These are phyloP conservation scores for Starmerella potacharoeniae DNA, from an alignment of 805 yeast species.

Conservation along the genomic window DNA sequence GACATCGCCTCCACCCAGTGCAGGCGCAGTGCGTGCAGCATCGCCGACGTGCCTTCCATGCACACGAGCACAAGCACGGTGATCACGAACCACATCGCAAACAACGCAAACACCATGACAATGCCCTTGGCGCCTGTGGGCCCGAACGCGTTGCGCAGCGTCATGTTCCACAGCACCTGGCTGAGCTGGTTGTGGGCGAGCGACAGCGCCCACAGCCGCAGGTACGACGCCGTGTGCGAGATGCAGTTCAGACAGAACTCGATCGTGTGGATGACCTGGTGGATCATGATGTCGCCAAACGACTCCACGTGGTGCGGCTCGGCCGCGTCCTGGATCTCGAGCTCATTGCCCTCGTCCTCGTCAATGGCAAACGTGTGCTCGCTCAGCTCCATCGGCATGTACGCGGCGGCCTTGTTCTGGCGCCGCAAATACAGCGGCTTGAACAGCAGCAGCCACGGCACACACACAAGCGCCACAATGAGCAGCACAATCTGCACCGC, in stretches of 20 bases:
- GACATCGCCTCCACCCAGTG: slow-evolving; percentile 99
- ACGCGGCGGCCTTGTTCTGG: slow-evolving; percentile 39
- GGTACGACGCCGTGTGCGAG: slow-evolving; percentile 92
- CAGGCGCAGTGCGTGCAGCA: slow-evolving; percentile 91
- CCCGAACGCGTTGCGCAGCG: slow-evolving; percentile 69
- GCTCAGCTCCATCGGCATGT: slow-evolving; percentile 31
- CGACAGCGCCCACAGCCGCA: slow-evolving; percentile 93
- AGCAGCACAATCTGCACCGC: slow-evolving; percentile 61
- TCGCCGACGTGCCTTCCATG: slow-evolving; percentile 99
- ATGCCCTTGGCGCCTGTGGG: slow-evolving; percentile 57
- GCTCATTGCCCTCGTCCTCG: slow-evolving; percentile 24
- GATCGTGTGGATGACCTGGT: slow-evolving; percentile 93
- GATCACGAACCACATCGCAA: slow-evolving; percentile 90
- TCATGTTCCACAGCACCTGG: slow-evolving; percentile 91
- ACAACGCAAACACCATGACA: slow-evolving; percentile 57
- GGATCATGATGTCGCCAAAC: slow-evolving; percentile 90
- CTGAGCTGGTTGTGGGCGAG: slow-evolving; percentile 95
- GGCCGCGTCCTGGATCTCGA: slow-evolving; percentile 29
- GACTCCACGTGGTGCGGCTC: slow-evolving; percentile 41
- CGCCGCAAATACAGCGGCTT: slow-evolving; percentile 68
- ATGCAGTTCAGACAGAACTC: slow-evolving; percentile 96
- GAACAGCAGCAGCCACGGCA: slow-evolving; percentile 79
- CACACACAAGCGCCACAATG: slow-evolving; percentile 68
- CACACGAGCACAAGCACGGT: slow-evolving; percentile 85
- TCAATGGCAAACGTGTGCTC: slow-evolving; percentile 26